A percentile compares a stretch with the other conserved stretches of the same genome.
Evolutionary conservation across 2,329 filamentous ascomycete genomes (phyloP).

Genomic region (Fusarium sp.): DNA sequence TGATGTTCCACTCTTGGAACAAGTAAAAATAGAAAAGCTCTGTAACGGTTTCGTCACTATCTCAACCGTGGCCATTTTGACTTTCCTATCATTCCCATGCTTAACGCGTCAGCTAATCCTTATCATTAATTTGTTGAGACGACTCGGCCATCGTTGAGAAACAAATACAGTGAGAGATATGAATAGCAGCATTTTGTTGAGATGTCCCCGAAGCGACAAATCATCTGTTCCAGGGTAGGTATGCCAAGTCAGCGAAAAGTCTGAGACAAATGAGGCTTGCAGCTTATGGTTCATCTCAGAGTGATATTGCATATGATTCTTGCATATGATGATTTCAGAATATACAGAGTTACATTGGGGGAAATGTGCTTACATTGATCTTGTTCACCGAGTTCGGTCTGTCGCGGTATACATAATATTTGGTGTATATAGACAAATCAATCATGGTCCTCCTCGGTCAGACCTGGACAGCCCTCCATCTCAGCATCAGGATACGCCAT

Average conservation of each 20-base stretch:
- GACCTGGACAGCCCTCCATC: conserved; percentile 91
- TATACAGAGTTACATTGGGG: neutral
- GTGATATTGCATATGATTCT: neutral
- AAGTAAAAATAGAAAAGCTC: neutral
- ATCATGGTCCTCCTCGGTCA: conserved; percentile 85
- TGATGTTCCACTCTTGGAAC: neutral
- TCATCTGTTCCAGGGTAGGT: neutral
- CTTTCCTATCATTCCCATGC: neutral
- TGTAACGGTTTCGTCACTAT: neutral
- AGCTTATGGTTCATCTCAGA: neutral
- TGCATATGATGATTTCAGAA: neutral
- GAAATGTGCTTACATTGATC: neutral
- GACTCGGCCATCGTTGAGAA: conserved; percentile 6
- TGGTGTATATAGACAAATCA: conserved; percentile 27
- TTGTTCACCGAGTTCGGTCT: neutral
- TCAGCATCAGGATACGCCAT: conserved; percentile 76
- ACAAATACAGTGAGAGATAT: neutral
- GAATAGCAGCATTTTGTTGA: conserved; percentile 18
- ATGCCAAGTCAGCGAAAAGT: neutral
- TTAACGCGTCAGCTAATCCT: neutral
- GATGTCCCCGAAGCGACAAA: conserved; percentile 4
- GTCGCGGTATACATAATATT: neutral
- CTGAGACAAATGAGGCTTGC: neutral
- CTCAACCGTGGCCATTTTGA: neutral
- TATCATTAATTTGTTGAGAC: conserved; percentile 12